Evolutionary conservation across 176 grass and related monocot species (phyloP).

Genomic region (Thalia dealbata): DNA sequence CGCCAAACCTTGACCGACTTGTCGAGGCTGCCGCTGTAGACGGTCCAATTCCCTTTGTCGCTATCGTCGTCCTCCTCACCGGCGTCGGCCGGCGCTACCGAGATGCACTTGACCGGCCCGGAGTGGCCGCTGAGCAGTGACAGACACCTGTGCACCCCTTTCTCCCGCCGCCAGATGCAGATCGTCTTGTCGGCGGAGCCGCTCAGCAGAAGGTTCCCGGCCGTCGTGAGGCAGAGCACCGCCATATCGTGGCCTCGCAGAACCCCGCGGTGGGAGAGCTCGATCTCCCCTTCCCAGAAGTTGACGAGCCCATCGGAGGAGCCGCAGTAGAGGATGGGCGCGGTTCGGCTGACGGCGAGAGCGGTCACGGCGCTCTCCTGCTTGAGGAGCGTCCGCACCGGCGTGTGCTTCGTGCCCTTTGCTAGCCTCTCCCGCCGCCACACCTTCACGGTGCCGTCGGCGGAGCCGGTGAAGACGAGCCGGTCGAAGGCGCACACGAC

Average conservation of each 20-base stretch:
- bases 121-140: slow-evolving; percentile 8
- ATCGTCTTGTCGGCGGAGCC: slow-evolving; percentile 14
- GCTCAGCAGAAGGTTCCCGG: slow-evolving; percentile 7
- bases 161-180: slow-evolving; percentile 9
- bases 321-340: slow-evolving; percentile 9
- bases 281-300: slow-evolving; percentile 7
- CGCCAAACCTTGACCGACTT: slow-evolving; percentile 15
- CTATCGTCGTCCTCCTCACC: background rate
- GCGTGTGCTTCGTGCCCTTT: slow-evolving; percentile 3
- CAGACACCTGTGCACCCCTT: background rate
- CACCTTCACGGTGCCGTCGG: slow-evolving; percentile 19
- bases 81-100: background rate
- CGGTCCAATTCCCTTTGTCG: background rate
- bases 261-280: slow-evolving; percentile 7
- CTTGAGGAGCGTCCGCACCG: slow-evolving; percentile 8
- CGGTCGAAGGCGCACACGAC: slow-evolving; percentile 4
- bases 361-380: slow-evolving; percentile 10
- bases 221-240: slow-evolving; percentile 10
- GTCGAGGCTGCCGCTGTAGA: slow-evolving; percentile 16
- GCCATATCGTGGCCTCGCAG: slow-evolving; percentile 5
- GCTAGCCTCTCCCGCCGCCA: slow-evolving; percentile 1
- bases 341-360: background rate
- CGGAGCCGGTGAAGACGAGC: slow-evolving; percentile 12
- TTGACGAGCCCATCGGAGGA: slow-evolving; percentile 14
- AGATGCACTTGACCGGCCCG: slow-evolving; percentile 10